phyloP scores from a whole-genome alignment of 306 rosid genomes.

The Castanea sativa region DNA sequence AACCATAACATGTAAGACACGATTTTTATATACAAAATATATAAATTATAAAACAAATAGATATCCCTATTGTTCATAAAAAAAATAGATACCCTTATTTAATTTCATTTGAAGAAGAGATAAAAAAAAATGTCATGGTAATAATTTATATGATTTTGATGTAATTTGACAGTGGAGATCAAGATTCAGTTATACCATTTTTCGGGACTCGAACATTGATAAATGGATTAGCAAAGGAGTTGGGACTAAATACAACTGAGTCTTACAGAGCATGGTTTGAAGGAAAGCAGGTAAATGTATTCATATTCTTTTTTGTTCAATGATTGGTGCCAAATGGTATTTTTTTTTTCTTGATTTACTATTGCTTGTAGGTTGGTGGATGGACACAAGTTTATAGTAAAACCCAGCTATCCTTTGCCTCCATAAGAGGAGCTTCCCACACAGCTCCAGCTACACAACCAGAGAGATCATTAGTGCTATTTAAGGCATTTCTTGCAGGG shows the following conservation, averaged over 20 bases:
- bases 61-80: too few species aligned
- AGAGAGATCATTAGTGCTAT: constrained; percentile 23
- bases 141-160: too few species aligned
- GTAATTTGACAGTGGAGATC: constrained; percentile 26
- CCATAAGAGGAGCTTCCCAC: constrained; percentile 34
- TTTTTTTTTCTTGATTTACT: neutral
- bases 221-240: constrained; percentile 4
- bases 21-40: too few species aligned
- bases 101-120: too few species aligned
- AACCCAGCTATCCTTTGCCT: constrained; percentile 16
- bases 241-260: constrained; percentile 25
- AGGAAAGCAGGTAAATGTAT: constrained; percentile 25
- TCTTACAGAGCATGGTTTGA: constrained; percentile 34
- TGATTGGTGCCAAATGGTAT: neutral
- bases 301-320: neutral
- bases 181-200: constrained; percentile 23
- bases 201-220: constrained; percentile 16
- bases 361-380: constrained; percentile 27
- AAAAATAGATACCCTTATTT: too few species aligned
- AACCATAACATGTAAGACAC: too few species aligned
- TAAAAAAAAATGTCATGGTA: too few species aligned
- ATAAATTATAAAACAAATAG: too few species aligned
- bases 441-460: constrained; percentile 22
- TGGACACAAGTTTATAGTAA: constrained; percentile 32
- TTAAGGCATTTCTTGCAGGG: constrained; percentile 19